A percentile compares a stretch with the other conserved stretches of the same genome.
Evolutionary conservation across 371 early-diverging fungal species (phyloP).

Genomic region (Circinella minor): DNA sequence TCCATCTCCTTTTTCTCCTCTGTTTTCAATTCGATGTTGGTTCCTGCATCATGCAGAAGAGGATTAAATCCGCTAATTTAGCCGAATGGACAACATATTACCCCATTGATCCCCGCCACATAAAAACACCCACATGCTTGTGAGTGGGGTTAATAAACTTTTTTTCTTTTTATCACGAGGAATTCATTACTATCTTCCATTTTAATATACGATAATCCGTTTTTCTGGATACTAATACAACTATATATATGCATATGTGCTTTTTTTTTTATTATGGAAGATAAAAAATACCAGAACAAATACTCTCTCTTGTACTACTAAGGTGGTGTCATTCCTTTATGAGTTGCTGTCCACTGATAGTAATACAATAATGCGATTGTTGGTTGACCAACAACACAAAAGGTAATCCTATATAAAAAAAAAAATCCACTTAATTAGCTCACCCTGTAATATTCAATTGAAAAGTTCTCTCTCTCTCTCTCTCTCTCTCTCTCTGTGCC

Average conservation of each 20-base stretch:
- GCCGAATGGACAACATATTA: background rate
- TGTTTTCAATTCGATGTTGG: background rate
- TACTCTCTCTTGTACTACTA: background rate
- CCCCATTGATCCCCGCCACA: background rate
- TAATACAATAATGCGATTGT: constrained; percentile 83
- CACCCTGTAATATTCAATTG: background rate
- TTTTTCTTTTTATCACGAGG: background rate
- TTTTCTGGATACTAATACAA: no score
- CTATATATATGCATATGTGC: no score
- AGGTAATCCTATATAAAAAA: constrained; percentile 57
- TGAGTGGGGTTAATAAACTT: background rate
- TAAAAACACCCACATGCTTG: background rate
- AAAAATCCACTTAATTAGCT: background rate
- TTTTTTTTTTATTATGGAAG: no score
- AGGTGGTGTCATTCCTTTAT: constrained; percentile 23
- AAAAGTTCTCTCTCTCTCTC: no score
- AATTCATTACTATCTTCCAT: background rate
- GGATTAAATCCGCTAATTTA: background rate
- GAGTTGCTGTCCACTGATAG: constrained; percentile 71
- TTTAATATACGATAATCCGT: no score
- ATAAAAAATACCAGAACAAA: no score
- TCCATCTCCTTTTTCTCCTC: background rate
- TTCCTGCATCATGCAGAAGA: constrained; percentile 4
- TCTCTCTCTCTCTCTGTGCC: no score
- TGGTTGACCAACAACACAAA: constrained; percentile 88